These are phyloP conservation scores for Colletotrichum tropicale DNA, from an alignment of 2,329 filamentous ascomycete species.

Conservation along the genomic window DNA sequence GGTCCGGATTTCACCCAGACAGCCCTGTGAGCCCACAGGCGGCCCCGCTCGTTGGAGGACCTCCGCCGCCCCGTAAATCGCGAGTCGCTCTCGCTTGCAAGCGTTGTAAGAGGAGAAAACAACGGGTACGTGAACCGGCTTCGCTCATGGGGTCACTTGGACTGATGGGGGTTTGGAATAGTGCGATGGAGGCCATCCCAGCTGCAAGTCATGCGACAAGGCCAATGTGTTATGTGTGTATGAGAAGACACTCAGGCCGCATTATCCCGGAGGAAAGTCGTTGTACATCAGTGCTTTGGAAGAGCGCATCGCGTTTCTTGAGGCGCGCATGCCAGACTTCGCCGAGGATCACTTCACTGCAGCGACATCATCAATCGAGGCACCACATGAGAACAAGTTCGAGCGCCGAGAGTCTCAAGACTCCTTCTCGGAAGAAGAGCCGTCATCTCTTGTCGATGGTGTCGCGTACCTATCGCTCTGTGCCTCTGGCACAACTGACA, in stretches of 20 bases:
- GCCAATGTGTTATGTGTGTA: slow-evolving; percentile 25
- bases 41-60: not conserved
- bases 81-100: slow-evolving; percentile 28
- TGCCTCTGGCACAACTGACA: slow-evolving; percentile 27
- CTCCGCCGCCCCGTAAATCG: slow-evolving; percentile 19
- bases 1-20: not conserved
- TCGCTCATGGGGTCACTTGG: not conserved
- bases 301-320: slow-evolving; percentile 31
- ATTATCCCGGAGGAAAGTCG: slow-evolving; percentile 30
- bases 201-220: slow-evolving; percentile 27
- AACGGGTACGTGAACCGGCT: slow-evolving; percentile 18
- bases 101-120: slow-evolving; percentile 29
- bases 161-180: not conserved
- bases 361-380: not conserved
- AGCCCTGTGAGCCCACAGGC: slow-evolving; percentile 15
- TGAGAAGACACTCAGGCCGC: slow-evolving; percentile 26
- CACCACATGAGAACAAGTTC: not conserved
- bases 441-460: slow-evolving; percentile 25
- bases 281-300: slow-evolving; percentile 31
- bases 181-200: slow-evolving; percentile 29
- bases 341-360: slow-evolving; percentile 28
- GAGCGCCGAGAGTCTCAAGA: not conserved
- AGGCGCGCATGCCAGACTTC: slow-evolving; percentile 28
- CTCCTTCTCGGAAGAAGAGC: slow-evolving; percentile 23
- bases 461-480: slow-evolving; percentile 28